Evolutionary conservation across 2,329 filamentous ascomycete species (phyloP).

Genomic region (Hymenoscyphus occultus): DNA sequence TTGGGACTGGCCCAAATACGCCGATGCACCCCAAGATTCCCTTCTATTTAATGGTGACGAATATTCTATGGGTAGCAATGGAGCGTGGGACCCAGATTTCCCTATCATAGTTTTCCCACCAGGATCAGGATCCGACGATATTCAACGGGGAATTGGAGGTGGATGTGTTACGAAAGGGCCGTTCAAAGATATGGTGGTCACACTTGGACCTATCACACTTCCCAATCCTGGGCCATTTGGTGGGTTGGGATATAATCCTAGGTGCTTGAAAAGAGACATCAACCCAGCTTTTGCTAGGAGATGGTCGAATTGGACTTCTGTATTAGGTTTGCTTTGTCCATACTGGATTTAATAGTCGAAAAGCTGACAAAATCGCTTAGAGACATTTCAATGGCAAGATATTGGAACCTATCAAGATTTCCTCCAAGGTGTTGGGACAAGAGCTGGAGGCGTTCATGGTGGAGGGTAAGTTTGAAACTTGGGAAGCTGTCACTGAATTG

Average conservation of each 20-base stretch:
- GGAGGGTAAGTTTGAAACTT: conserved; percentile 17
- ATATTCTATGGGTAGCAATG: conserved; percentile 45
- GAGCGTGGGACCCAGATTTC: conserved; percentile 35
- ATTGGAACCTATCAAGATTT: conserved; percentile 4
- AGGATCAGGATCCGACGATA: neutral
- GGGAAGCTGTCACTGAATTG: too few relatives aligned
- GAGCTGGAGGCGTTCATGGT: neutral
- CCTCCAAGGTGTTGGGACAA: conserved; percentile 6
- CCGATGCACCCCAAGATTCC: conserved; percentile 46
- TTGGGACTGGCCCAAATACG: conserved; percentile 43
- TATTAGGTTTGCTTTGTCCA: conserved; percentile 3
- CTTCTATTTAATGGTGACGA: conserved; percentile 52
- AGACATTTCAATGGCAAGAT: conserved; percentile 1
- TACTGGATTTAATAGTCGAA: neutral
- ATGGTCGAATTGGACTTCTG: conserved; percentile 6
- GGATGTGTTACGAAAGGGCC: conserved; percentile 51
- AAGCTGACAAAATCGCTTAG: neutral
- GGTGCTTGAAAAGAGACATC: conserved; percentile 9
- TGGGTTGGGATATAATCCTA: conserved; percentile 13
- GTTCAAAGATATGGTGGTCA: conserved; percentile 38
- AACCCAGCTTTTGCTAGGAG: neutral
- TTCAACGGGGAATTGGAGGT: conserved; percentile 50
- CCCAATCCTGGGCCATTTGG: neutral
- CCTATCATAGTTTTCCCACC: conserved; percentile 21
- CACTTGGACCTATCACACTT: conserved; percentile 22